phyloP scores from a whole-genome alignment of 2,329 filamentous ascomycete species.

The Hypoxylon sp. region DNA sequence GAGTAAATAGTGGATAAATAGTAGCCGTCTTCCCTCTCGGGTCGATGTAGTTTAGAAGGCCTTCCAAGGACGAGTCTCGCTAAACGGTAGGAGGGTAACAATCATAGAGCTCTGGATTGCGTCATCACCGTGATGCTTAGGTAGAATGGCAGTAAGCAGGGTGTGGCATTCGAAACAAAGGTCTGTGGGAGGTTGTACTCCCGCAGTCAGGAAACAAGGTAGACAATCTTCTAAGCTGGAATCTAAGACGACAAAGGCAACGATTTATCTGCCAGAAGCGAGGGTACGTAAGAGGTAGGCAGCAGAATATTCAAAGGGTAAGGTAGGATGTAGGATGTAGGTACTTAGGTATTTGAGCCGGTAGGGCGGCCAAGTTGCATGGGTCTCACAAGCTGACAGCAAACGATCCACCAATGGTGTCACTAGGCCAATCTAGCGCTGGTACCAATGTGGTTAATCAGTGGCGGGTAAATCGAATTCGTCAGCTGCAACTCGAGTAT shows the following conservation, averaged over 20 bases:
- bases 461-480: constrained; percentile 15
- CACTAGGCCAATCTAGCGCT: not conserved
- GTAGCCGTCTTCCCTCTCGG: constrained; percentile 5
- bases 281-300: constrained; percentile 12
- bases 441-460: not conserved
- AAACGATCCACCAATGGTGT: constrained; percentile 20
- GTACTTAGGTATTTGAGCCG: constrained; percentile 13
- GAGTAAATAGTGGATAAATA: constrained; percentile 13
- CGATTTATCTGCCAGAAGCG: not conserved
- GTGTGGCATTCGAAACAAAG: constrained; percentile 1
- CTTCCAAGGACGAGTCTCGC: constrained; percentile 25
- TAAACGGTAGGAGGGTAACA: constrained; percentile 19
- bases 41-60: constrained; percentile 5
- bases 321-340: not conserved
- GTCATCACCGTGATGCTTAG: constrained; percentile 35
- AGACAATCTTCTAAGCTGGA: not conserved
- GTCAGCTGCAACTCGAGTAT: constrained; percentile 13
- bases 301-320: constrained; percentile 5
- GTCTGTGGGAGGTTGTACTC: constrained; percentile 1
- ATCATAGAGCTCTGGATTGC: constrained; percentile 37
- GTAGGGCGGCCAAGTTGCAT: constrained; percentile 2
- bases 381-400: constrained; percentile 8
- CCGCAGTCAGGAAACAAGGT: constrained; percentile 1
- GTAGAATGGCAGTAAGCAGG: not conserved
- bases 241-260: constrained; percentile 5